Conservation (phyloP, 352 stramenopile species). For the Elongisporangium prolatum region DNA sequence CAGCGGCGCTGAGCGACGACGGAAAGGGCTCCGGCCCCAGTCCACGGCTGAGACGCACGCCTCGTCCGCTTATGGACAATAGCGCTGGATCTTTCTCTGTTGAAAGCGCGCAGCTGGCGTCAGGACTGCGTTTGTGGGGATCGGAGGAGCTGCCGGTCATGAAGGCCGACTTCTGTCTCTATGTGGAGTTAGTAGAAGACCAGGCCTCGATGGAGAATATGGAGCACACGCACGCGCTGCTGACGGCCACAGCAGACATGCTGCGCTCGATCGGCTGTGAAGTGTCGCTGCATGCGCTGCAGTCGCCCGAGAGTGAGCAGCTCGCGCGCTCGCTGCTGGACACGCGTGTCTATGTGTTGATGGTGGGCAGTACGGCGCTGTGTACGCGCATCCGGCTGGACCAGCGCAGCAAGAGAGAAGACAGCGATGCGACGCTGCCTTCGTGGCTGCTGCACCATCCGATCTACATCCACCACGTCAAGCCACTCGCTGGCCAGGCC, state of each 20-base stretch:
- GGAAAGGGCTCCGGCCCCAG: background rate
- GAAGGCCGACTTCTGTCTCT: conserved; percentile 35
- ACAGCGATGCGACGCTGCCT: conserved; percentile 19
- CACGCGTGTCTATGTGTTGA: conserved; percentile 42
- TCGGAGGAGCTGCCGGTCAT: conserved; percentile 20
- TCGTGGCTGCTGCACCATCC: conserved; percentile 40
- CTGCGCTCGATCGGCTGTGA: conserved; percentile 35
- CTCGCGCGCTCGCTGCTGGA: conserved; percentile 15
- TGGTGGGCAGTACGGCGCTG: conserved; percentile 27
- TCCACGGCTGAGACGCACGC: background rate
- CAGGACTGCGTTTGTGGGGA: background rate
- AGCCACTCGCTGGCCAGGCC: conserved; percentile 35
- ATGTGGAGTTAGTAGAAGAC: conserved; percentile 16
- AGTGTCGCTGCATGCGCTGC: conserved; percentile 36
- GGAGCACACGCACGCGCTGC: conserved; percentile 28
- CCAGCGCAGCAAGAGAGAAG: conserved; percentile 6
- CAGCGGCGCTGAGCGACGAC: background rate
- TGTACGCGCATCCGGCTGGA: conserved; percentile 2
- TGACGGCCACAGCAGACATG: conserved; percentile 29
- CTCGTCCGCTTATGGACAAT: background rate
- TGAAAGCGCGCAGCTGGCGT: background rate
- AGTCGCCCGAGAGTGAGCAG: conserved; percentile 19
- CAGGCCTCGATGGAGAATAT: conserved; percentile 1
- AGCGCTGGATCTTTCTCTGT: background rate
- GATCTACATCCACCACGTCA: conserved; percentile 37